Conservation (phyloP, 352 stramenopile genomes). For the Pythium phragmitis region DNA sequence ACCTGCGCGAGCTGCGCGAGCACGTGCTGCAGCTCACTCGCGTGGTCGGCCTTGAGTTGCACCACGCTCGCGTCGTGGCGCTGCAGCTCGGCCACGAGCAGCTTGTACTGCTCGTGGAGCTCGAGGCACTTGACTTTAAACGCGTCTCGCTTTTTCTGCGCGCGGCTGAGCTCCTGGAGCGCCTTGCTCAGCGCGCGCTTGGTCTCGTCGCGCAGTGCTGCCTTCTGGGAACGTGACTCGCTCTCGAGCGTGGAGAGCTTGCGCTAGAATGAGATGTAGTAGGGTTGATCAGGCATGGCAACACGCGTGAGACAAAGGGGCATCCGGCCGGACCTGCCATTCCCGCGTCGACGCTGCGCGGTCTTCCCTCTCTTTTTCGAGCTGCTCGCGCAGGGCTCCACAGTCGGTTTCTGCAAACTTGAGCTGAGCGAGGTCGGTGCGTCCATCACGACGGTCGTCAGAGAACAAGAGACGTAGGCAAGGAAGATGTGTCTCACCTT, state of each 20-base stretch:
- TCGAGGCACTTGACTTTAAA: conserved; percentile 85
- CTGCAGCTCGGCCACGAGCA: conserved; percentile 42
- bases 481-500: conserved; percentile 35
- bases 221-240: conserved; percentile 37
- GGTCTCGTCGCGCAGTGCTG: conserved; percentile 54
- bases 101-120: conserved; percentile 73
- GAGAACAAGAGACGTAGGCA: background rate
- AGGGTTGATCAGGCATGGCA: no score
- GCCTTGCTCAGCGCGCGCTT: conserved; percentile 54
- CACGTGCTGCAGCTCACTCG: conserved; percentile 59
- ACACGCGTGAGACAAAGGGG: background rate
- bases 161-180: conserved; percentile 53
- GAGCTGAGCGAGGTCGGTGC: conserved; percentile 29
- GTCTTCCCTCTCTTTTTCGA: conserved; percentile 66
- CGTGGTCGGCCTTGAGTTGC: conserved; percentile 60
- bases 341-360: conserved; percentile 36
- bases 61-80: conserved; percentile 42
- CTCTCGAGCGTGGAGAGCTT: conserved; percentile 44
- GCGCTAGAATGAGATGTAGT: conserved; percentile 26
- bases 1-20: conserved; percentile 58
- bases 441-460: background rate
- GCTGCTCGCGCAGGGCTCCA: conserved; percentile 41
- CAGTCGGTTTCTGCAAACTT: conserved; percentile 76
- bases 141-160: conserved; percentile 78
- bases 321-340: conserved; percentile 39